phyloP scores from a whole-genome alignment of 768 basidiomycete species.

The Hypsizygus marmoreus region DNA sequence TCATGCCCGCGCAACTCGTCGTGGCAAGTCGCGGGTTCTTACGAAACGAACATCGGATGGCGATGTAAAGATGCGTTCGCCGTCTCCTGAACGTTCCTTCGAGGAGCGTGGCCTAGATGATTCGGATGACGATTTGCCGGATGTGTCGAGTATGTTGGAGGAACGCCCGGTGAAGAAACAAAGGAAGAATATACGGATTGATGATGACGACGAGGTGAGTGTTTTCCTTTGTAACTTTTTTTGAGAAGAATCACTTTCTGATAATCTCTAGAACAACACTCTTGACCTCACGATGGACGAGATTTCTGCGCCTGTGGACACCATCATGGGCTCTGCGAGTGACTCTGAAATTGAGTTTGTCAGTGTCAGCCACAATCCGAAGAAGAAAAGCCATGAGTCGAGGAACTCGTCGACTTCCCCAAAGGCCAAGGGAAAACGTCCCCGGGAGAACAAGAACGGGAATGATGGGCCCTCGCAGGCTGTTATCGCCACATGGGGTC shows the following conservation, averaged over 20 bases:
- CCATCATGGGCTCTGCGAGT: slow-evolving; percentile 19
- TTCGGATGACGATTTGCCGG: slow-evolving; percentile 58
- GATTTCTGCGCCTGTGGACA: slow-evolving; percentile 17
- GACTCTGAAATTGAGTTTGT: slow-evolving; percentile 28
- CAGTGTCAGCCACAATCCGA: slow-evolving; percentile 2
- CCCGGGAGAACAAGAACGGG: slow-evolving; percentile 13
- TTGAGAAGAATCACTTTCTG: neutral
- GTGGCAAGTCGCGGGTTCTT: slow-evolving; percentile 21
- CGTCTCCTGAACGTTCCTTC: slow-evolving; percentile 27
- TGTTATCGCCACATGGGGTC: slow-evolving; percentile 55
- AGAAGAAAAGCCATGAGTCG: slow-evolving; percentile 6
- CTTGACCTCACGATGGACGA: slow-evolving; percentile 34
- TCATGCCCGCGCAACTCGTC: slow-evolving; percentile 37
- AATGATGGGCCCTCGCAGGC: slow-evolving; percentile 39
- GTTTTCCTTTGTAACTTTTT: neutral
- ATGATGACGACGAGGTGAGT: slow-evolving; percentile 18
- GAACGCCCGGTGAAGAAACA: slow-evolving; percentile 33
- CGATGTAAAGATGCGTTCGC: slow-evolving; percentile 26
- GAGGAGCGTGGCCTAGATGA: slow-evolving; percentile 35
- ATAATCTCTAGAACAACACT: slow-evolving; percentile 15
- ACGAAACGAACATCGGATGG: slow-evolving; percentile 7
- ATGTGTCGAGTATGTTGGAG: slow-evolving; percentile 43
- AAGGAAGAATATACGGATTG: slow-evolving; percentile 22
- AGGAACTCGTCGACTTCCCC: slow-evolving; percentile 1
- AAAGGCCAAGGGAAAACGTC: slow-evolving; percentile 29